A percentile compares a stretch with the other conserved stretches of the same genome.
Conservation (phyloP, 176 grass and related monocot species). For the Carex parvula region DNA sequence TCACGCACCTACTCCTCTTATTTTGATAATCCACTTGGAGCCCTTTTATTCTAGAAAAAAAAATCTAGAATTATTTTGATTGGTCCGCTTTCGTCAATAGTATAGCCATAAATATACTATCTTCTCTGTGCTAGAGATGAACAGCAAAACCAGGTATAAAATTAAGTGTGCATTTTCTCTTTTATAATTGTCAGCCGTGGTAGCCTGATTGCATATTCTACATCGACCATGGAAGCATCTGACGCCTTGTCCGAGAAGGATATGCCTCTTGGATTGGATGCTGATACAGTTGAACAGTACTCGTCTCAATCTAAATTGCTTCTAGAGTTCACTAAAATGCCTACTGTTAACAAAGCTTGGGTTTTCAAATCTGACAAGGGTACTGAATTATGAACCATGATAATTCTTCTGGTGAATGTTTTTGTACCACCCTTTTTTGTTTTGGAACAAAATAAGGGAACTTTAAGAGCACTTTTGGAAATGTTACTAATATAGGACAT, state of each 20-base stretch:
- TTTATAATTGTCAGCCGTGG: conserved; percentile 1
- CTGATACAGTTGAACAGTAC: conserved; percentile 53
- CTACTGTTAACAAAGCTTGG: conserved; percentile 73
- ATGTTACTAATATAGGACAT: not conserved
- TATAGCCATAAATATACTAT: not conserved
- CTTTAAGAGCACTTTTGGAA: not conserved
- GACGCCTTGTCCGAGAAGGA: conserved; percentile 35
- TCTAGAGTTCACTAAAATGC: conserved; percentile 63
- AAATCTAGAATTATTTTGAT: not conserved
- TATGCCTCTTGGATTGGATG: conserved; percentile 55
- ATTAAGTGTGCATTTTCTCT: not conserved
- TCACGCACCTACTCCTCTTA: not conserved
- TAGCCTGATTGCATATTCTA: conserved; percentile 15
- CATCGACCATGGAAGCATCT: conserved; percentile 31
- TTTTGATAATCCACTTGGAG: not conserved
- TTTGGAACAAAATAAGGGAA: not conserved
- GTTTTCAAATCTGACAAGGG: conserved; percentile 64
- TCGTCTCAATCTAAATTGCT: conserved; percentile 69
- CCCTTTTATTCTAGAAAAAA: not conserved
- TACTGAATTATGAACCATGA: conserved; percentile 16
- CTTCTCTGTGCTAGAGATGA: not conserved
- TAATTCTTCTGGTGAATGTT: not conserved
- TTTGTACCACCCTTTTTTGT: not conserved
- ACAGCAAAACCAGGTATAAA: not conserved
- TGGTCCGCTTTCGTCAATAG: too few relatives aligned